Evolutionary conservation across 345 rosid genomes (phyloP).

Genomic region (Noccaea bulbosa): DNA sequence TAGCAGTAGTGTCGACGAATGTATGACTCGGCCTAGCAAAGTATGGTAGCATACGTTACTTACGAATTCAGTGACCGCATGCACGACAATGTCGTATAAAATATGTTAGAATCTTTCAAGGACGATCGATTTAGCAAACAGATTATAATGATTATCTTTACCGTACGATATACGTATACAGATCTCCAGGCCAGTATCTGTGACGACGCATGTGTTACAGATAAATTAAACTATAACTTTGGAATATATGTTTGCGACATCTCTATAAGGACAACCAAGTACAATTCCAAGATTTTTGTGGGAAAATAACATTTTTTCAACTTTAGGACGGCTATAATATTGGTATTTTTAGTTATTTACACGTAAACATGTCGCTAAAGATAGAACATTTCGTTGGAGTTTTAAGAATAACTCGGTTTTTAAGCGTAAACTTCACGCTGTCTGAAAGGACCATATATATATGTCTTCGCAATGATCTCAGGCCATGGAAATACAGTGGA

Average conservation of each 20-base stretch:
- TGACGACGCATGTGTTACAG: neutral
- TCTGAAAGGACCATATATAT: constrained; percentile 1
- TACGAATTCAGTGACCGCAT: constrained; percentile 16
- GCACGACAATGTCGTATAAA: constrained; percentile 1
- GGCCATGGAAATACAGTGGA: neutral
- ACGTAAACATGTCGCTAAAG: constrained; percentile 35
- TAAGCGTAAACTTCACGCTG: constrained; percentile 15
- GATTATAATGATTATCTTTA: neutral
- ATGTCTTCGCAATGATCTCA: neutral
- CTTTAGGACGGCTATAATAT: neutral
- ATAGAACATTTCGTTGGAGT: neutral
- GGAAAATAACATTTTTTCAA: neutral
- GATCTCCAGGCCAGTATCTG: neutral
- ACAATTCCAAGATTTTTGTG: neutral
- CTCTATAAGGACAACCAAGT: neutral
- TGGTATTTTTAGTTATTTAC: neutral
- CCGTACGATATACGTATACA: neutral
- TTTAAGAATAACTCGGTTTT: neutral
- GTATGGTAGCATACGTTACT: constrained; percentile 21
- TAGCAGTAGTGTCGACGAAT: neutral
- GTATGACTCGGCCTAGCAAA: constrained; percentile 26
- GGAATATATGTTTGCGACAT: constrained; percentile 16
- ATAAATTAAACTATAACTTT: neutral
- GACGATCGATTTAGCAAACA: neutral
- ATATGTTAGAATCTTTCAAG: constrained; percentile 23